phyloP scores from a whole-genome alignment of 1,284 basidiomycete species.

The Leucoagaricus sp. region DNA sequence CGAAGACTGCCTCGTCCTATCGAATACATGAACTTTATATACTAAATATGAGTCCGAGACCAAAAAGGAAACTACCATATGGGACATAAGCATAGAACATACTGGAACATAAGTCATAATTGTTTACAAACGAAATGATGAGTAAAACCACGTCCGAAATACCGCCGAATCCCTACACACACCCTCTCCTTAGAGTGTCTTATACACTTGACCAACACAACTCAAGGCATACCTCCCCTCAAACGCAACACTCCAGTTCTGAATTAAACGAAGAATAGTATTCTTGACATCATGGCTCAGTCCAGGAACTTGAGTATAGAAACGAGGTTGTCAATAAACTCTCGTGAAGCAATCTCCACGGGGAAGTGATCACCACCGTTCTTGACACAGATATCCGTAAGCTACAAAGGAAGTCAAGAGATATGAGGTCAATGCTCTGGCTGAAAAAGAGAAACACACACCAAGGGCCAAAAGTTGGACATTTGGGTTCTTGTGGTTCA shows the following conservation, averaged over 20 bases:
- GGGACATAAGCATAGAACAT: too few relatives aligned
- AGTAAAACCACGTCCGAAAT: too few relatives aligned
- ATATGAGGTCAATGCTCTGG: too few relatives aligned
- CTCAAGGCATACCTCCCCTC: conserved; percentile 75
- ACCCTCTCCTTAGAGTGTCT: conserved; percentile 77
- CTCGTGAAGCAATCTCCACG: conserved; percentile 79
- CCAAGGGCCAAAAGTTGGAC: conserved; percentile 87
- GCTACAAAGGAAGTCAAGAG: conserved; percentile 46
- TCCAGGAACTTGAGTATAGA: conserved; percentile 76
- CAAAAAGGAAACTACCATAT: too few relatives aligned
- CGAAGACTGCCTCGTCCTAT: too few relatives aligned
- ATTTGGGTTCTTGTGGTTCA: conserved; percentile 96
- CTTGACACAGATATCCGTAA: conserved; percentile 95
- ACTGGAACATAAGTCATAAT: too few relatives aligned
- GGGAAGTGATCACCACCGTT: conserved; percentile 96
- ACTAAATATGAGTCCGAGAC: too few relatives aligned
- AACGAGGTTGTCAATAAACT: conserved; percentile 92
- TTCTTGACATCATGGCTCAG: conserved; percentile 86
- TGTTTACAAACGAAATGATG: too few relatives aligned
- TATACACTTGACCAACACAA: conserved; percentile 82
- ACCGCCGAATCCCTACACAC: too few relatives aligned
- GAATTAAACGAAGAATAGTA: conserved; percentile 78
- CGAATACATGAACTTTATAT: too few relatives aligned
- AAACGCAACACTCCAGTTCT: conserved; percentile 93
- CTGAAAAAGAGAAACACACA: too few relatives aligned